phyloP scores from a whole-genome alignment of 805 yeast genomes.

The Jamesozyma lodderae region DNA sequence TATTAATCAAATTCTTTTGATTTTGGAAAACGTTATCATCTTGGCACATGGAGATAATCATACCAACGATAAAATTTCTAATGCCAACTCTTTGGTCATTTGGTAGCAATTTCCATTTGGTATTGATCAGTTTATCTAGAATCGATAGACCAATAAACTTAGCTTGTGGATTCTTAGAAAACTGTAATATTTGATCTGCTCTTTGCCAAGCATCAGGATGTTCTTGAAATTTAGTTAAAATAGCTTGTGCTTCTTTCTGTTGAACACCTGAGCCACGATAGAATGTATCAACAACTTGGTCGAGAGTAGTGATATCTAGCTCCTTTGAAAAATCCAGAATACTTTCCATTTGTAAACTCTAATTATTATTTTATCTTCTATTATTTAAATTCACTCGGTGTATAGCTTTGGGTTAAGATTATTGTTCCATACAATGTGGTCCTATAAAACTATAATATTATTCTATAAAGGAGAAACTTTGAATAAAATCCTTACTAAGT shows the following conservation, averaged over 20 bases:
- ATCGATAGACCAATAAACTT: constrained; percentile 89
- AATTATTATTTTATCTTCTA: too few relatives aligned
- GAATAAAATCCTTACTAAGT: too few relatives aligned
- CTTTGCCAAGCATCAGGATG: constrained; percentile 94
- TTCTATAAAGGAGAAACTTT: too few relatives aligned
- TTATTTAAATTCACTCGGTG: too few relatives aligned
- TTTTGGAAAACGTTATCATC: constrained; percentile 61
- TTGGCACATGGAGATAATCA: constrained; percentile 87
- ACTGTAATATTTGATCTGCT: constrained; percentile 80
- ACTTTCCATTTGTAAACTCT: constrained; percentile 82
- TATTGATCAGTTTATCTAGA: constrained; percentile 78
- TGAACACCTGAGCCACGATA: constrained; percentile 64
- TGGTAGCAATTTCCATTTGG: constrained; percentile 90
- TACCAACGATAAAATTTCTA: constrained; percentile 84
- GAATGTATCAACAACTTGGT: constrained; percentile 76
- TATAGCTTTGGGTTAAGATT: too few relatives aligned
- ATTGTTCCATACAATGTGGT: too few relatives aligned
- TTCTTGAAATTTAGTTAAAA: constrained; percentile 77
- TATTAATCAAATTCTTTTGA: constrained; percentile 79
- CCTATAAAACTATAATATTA: too few relatives aligned
- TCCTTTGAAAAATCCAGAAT: constrained; percentile 81
- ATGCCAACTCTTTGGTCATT: constrained; percentile 85
- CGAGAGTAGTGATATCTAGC: constrained; percentile 69
- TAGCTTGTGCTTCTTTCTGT: constrained; percentile 61
- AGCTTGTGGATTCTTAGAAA: constrained; percentile 70